A percentile compares a stretch with the other conserved stretches of the same genome.
Conservation (phyloP, 148 eudicot genomes). For the Gaultheria prostrata region DNA sequence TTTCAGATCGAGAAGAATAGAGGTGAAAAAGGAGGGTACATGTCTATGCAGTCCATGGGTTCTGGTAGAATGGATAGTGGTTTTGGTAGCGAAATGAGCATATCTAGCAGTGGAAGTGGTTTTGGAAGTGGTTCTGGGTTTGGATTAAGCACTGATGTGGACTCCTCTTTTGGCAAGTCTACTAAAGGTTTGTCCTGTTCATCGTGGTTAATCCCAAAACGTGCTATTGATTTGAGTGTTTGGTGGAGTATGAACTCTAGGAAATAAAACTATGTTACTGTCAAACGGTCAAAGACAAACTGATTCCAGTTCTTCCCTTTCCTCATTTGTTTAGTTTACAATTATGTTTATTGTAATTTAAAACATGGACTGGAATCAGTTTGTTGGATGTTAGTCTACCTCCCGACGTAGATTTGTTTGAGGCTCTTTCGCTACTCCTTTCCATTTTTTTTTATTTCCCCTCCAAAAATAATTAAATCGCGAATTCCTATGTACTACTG, state of each 20-base stretch:
- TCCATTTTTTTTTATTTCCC: neutral
- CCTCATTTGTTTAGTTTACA: neutral
- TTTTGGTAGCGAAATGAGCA: slow-evolving; percentile 54
- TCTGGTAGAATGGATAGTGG: slow-evolving; percentile 66
- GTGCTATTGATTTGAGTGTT: neutral
- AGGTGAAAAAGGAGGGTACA: slow-evolving; percentile 66
- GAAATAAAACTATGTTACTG: no score
- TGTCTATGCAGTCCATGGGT: slow-evolving; percentile 73
- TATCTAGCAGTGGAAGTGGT: slow-evolving; percentile 61
- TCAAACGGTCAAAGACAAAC: no score
- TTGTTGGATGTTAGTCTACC: neutral
- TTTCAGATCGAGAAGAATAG: slow-evolving; percentile 72
- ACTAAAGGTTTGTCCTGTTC: slow-evolving; percentile 64
- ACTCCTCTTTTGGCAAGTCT: slow-evolving; percentile 65
- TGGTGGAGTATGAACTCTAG: neutral
- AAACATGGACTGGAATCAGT: no score
- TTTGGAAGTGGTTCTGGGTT: slow-evolving; percentile 83
- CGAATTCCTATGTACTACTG: neutral
- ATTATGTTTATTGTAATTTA: neutral
- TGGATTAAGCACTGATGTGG: slow-evolving; percentile 63
- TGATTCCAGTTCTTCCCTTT: no score
- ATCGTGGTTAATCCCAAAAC: neutral
- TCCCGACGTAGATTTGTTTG: neutral
- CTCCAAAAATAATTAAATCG: neutral
- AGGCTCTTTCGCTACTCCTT: neutral